Evolutionary conservation across 345 rosid genomes (phyloP), one percentile per base, ranked within the genome.

Genomic region (Pugionium cornutum): DNA sequence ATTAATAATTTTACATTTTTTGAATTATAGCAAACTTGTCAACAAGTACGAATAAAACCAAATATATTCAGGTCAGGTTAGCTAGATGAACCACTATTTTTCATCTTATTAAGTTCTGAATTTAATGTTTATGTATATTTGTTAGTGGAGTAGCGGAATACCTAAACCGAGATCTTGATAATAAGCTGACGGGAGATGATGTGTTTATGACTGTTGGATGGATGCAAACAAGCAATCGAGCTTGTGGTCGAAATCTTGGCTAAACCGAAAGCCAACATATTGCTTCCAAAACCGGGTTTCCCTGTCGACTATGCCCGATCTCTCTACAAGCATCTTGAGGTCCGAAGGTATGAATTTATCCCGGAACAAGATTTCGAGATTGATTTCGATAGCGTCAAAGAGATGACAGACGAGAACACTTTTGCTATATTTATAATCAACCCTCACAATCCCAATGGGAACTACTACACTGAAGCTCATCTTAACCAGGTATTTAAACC

Each of bases 191-290:
- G 0, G 67, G 72, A 32, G 86, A 83, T 34, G 83, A 82, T 65
- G 80, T 83, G 33, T 82, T 45, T 67, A 45, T 83, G 9, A 79
- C 86, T 2, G 40, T 72, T 26, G 89, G 89, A 53, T 26, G 89
- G 89, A 53, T 75, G 89, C 47, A 53, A 40, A n/a, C 86, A 82
- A 62, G 86, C 83, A 7, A 82, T 82, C 27, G 82, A 79, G 67
- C 53, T 86, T 2, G 34, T 62, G 34, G 8, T 83, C 4, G 33
- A 62, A 1, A 83, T 47, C 27, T 43, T 86, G 9, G 72, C 83
- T 3, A 72, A 75, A 47, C 85, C 85, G 1, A 74, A 78, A 29
- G 83, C 82, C 25, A 84, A 84, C 64, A 58, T 82, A 39, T 49
- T 86, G 69, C 51, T 71, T 37, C 75, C 75, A 2, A 45, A 11